Percentiles rank a stretch among this genome's conserved stretches.
Evolutionary conservation across 768 basidiomycete genomes (phyloP).

Genomic region (Lentinus tigrinus): DNA sequence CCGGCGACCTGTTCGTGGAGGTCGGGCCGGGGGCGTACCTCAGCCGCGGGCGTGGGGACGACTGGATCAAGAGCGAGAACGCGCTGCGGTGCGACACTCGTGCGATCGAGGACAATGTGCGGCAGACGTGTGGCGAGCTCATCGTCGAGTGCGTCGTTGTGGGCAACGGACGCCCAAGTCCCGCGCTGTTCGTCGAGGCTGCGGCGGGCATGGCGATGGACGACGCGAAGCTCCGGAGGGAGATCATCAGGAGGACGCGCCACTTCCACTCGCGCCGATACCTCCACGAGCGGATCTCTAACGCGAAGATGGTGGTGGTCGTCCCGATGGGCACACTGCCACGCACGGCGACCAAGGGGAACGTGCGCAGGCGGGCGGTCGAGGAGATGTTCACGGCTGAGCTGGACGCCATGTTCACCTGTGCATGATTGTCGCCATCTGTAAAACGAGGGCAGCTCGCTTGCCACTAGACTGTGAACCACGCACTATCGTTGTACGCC

Average conservation of each 20-base stretch:
- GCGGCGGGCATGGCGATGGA: conserved; percentile 45
- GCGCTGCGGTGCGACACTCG: conserved; percentile 72
- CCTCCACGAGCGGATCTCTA: conserved; percentile 69
- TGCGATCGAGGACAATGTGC: conserved; percentile 62
- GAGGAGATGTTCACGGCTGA: conserved; percentile 58
- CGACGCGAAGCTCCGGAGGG: conserved; percentile 53
- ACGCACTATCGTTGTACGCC: too few species aligned
- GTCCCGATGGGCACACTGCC: conserved; percentile 65
- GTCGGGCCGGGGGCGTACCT: conserved; percentile 52
- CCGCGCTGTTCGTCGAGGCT: conserved; percentile 68
- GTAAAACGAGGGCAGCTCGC: too few species aligned
- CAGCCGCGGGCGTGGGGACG: conserved; percentile 69
- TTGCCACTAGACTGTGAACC: too few species aligned
- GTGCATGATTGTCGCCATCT: too few species aligned
- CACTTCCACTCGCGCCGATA: conserved; percentile 70
- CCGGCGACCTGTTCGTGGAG: conserved; percentile 73
- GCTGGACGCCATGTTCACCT: conserved; percentile 54
- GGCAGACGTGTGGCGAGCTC: conserved; percentile 55
- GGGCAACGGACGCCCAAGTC: conserved; percentile 68
- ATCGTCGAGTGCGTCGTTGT: conserved; percentile 71
- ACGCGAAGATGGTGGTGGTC: conserved; percentile 60
- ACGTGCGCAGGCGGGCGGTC: conserved; percentile 69
- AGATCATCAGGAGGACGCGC: conserved; percentile 65
- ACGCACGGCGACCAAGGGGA: conserved; percentile 73
- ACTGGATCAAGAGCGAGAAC: conserved; percentile 78